A percentile compares a stretch with the other conserved stretches of the same genome.
phyloP scores from a whole-genome alignment of 2,329 filamentous ascomycete genomes.

The Mycosphaerella sp. region DNA sequence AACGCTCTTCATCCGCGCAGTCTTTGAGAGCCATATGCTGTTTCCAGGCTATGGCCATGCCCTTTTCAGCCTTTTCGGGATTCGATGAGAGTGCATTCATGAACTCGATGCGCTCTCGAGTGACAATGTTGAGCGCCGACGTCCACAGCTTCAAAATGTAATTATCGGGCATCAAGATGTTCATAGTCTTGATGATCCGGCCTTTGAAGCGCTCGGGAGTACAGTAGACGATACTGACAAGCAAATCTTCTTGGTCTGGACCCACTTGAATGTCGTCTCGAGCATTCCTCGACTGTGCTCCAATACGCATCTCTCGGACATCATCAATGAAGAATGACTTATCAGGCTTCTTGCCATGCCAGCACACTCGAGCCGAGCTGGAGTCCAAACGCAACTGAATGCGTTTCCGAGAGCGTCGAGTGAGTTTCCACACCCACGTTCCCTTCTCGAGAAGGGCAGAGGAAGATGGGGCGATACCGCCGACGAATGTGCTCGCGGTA shows the following conservation, averaged over 20 bases:
- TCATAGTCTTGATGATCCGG: slow-evolving; percentile 66
- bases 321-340: slow-evolving; percentile 94
- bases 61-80: slow-evolving; percentile 68
- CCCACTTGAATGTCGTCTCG: slow-evolving; percentile 73
- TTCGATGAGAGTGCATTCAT: slow-evolving; percentile 81
- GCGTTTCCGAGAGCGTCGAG: slow-evolving; percentile 68
- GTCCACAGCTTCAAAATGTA: slow-evolving; percentile 74
- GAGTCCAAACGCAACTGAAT: slow-evolving; percentile 75
- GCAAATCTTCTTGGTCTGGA: slow-evolving; percentile 61
- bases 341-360: slow-evolving; percentile 70
- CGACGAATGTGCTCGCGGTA: slow-evolving; percentile 34
- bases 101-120: slow-evolving; percentile 77
- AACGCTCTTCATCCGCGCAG: slow-evolving; percentile 56
- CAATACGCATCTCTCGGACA: slow-evolving; percentile 81
- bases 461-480: slow-evolving; percentile 61
- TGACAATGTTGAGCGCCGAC: slow-evolving; percentile 73
- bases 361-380: slow-evolving; percentile 78
- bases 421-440: slow-evolving; percentile 72
- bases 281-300: slow-evolving; percentile 80
- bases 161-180: slow-evolving; percentile 72
- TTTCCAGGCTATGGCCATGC: slow-evolving; percentile 63
- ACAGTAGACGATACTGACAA: slow-evolving; percentile 87
- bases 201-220: slow-evolving; percentile 72
- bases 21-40: slow-evolving; percentile 70
- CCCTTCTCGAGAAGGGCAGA: slow-evolving; percentile 72